Conservation (phyloP, 495 filamentous ascomycete genomes). For the Neurospora cerealis region DNA sequence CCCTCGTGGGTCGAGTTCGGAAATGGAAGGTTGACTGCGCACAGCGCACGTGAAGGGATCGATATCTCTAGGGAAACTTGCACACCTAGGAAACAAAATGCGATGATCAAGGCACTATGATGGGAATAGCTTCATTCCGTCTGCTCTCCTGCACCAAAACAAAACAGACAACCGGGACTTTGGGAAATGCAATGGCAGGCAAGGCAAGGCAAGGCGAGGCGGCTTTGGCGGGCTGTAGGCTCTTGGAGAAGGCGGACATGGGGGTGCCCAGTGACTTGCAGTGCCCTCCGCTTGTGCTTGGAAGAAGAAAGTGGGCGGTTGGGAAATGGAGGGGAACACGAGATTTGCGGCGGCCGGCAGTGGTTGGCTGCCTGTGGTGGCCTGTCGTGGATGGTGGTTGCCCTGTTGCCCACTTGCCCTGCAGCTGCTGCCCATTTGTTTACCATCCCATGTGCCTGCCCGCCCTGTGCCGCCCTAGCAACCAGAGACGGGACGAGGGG, state of each 20-base stretch:
- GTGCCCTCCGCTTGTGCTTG: not conserved
- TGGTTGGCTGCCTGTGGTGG: not conserved
- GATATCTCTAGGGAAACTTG: not conserved
- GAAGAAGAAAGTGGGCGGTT: not conserved
- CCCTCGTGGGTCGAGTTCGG: not conserved
- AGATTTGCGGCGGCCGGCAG: not conserved
- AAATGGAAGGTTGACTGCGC: conserved; percentile 1
- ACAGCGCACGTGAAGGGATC: conserved; percentile 3
- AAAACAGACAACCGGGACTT: not conserved
- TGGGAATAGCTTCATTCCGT: conserved; percentile 4
- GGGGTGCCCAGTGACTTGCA: not conserved
- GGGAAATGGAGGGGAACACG: not conserved
- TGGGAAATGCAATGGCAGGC: not conserved
- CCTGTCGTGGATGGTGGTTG: not conserved
- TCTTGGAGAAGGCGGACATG: not conserved
- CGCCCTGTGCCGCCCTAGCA: not conserved
- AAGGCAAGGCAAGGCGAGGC: not conserved
- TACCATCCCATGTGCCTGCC: not conserved
- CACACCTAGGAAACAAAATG: not conserved
- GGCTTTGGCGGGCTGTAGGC: not conserved
- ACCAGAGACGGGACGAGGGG: not conserved
- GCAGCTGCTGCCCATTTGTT: not conserved
- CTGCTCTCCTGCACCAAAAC: not conserved
- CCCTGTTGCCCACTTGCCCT: not conserved
- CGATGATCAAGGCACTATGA: not conserved